These are phyloP conservation scores for Dichomitus squalens DNA, from an alignment of 1,284 basidiomycete genomes.

Conservation along the genomic window DNA sequence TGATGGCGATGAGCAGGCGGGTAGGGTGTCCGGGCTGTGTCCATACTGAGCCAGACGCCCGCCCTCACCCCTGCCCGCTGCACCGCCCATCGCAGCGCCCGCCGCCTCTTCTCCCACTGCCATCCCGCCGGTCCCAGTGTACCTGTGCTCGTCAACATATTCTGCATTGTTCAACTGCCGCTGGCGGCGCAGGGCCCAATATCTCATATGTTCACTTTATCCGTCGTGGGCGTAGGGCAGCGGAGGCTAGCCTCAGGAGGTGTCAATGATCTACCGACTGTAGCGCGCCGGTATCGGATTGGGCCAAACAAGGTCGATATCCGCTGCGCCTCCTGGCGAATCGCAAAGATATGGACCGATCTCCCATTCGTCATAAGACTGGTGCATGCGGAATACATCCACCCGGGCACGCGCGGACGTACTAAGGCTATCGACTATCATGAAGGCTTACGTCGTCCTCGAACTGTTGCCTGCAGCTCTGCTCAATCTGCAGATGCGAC, in stretches of 20 bases:
- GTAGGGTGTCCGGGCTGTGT: conserved; percentile 4
- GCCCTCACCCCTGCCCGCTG: not conserved
- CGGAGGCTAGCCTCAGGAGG: too few species aligned
- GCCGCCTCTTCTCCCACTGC: not conserved
- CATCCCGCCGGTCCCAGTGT: not conserved
- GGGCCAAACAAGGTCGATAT: not conserved
- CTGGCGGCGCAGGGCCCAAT: too few species aligned
- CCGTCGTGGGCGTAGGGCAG: too few species aligned
- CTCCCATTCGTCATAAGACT: too few species aligned
- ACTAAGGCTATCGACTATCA: too few species aligned
- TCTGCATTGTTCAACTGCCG: not conserved
- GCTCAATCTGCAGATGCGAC: too few species aligned
- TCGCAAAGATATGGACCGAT: not conserved
- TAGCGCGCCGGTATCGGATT: not conserved
- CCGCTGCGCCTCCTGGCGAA: not conserved
- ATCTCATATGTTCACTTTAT: too few species aligned
- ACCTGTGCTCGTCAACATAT: not conserved
- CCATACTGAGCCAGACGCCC: not conserved
- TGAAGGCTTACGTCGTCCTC: too few species aligned
- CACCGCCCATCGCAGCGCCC: not conserved
- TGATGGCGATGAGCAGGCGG: conserved; percentile 17
- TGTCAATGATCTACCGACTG: not conserved
- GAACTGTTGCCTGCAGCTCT: too few species aligned
- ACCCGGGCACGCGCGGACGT: too few species aligned
- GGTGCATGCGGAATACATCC: too few species aligned